Conservation (phyloP, 2,329 filamentous ascomycete genomes). For the Stagonosporopsis cucurbitacearum region DNA sequence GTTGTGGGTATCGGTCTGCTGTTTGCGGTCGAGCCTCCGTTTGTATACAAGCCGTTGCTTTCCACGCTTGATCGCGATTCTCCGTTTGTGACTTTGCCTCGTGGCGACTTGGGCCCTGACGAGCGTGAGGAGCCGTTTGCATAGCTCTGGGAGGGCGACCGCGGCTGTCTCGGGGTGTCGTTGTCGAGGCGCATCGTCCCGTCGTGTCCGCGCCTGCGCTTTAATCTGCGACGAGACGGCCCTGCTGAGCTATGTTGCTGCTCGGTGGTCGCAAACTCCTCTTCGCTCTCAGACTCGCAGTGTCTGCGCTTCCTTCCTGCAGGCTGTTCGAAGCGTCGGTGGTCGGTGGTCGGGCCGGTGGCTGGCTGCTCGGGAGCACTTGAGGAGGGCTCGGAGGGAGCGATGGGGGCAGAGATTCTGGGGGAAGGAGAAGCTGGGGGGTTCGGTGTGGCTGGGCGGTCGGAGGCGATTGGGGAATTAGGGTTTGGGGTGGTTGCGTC, state of each 20-base stretch:
- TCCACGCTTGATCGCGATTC: conserved; percentile 48
- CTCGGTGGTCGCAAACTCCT: conserved; percentile 26
- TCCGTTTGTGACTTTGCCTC: conserved; percentile 51
- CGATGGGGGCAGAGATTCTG: conserved; percentile 42
- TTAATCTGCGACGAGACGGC: conserved; percentile 46
- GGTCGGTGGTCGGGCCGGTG: conserved; percentile 22
- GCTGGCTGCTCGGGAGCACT: conserved; percentile 23
- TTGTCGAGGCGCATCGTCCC: conserved; percentile 53
- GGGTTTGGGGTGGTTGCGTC: conserved; percentile 65
- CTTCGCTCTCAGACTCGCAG: conserved; percentile 41
- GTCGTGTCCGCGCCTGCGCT: conserved; percentile 53
- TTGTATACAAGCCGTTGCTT: conserved; percentile 54
- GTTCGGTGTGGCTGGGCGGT: conserved; percentile 68
- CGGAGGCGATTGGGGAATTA: conserved; percentile 69
- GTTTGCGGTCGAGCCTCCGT: conserved; percentile 47
- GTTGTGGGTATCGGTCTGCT: conserved; percentile 46
- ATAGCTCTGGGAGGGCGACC: conserved; percentile 45
- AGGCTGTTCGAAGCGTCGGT: conserved; percentile 21
- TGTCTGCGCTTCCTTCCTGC: conserved; percentile 42
- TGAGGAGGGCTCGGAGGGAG: conserved; percentile 27
- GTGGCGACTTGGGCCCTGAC: conserved; percentile 39
- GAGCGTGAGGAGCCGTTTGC: conserved; percentile 51
- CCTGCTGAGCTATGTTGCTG: conserved; percentile 34
- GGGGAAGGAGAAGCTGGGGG: conserved; percentile 56
- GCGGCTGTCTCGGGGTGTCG: conserved; percentile 49